Evolutionary conservation across 176 grass and related monocot genomes (phyloP).

Genomic region (Areca catechu): DNA sequence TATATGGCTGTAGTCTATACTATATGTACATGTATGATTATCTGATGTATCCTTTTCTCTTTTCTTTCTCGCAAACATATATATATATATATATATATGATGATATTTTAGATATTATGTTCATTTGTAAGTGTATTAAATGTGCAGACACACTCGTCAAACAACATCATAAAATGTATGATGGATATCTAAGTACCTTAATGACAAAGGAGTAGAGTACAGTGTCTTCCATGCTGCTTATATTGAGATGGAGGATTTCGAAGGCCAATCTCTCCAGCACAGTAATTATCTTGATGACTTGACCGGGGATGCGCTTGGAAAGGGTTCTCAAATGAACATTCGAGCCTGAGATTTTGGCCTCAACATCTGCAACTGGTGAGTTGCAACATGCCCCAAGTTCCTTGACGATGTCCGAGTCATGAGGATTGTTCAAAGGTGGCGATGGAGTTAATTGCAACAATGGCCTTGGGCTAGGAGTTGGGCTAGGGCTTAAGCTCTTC

Average conservation of each 20-base stretch:
- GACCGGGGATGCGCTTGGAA: slow-evolving; percentile 55
- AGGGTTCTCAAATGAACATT: slow-evolving; percentile 84
- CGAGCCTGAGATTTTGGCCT: slow-evolving; percentile 75
- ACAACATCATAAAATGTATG: no score
- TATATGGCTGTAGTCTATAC: no score
- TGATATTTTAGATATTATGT: no score
- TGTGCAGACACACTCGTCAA: no score
- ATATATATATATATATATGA: no score
- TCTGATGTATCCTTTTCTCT: no score
- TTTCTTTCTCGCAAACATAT: no score
- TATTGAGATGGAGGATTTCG: slow-evolving; percentile 86
- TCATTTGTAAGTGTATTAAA: no score
- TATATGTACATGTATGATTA: no score
- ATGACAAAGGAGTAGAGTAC: slow-evolving; percentile 91
- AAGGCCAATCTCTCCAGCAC: slow-evolving; percentile 60
- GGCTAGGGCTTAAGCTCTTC: slow-evolving; percentile 35
- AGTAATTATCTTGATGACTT: slow-evolving; percentile 48
- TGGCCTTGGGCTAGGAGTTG: slow-evolving; percentile 27
- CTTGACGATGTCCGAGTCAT: slow-evolving; percentile 25
- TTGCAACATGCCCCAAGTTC: slow-evolving; percentile 89
- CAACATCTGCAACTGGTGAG: slow-evolving; percentile 70
- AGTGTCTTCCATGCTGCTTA: slow-evolving; percentile 91
- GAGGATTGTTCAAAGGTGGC: slow-evolving; percentile 28
- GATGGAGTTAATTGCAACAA: slow-evolving; percentile 43
- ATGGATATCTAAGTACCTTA: slow-evolving; percentile 37